Evolutionary conservation across 192 early-diverging fungal genomes (phyloP), one percentile per base, ranked within the genome.

Genomic region (Coemansia sp.): DNA sequence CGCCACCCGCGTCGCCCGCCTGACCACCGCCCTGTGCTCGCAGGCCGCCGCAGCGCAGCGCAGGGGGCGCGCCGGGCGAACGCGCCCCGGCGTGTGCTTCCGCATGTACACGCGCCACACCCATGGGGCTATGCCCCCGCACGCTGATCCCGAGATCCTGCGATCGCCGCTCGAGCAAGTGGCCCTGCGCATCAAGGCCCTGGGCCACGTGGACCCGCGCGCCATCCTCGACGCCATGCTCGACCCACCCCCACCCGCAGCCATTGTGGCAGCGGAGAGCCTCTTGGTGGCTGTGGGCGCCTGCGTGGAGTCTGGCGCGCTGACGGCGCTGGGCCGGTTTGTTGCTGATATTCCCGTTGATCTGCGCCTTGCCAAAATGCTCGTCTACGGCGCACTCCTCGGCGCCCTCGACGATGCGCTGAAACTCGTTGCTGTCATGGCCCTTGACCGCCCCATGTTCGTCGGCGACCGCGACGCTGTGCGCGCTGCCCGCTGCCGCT

Each of bases 141-240:
- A 91, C 24, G 77, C 86, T 10, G 85, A 84, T 35, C 93, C 94
- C 11, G 95, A 97, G 76, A 88, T 97, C 33, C 64, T 90, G 35
- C 82, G 93, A 14, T 83, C 88, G 40, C 93, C 95, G n/a, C 72
- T 97, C 8, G 92, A 95, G 62, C 93, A 95, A 54, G 84, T 94
- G 14, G 93, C 93, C 42, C 67, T 93, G 54, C 85, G 86, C 8
- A 82, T 87, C 34, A 91, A 91, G 63, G 85, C 86, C 21, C 87
- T 90, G 79, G 91, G 85, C 19, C 88, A 85, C 67, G 69, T 53
- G 14, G 84, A 91, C 53, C 74, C 93, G 0, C 68, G 64, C 6
- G 67, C 14, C 1, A 87, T 93, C 46, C 63, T 96, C n/a, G 29
- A 67, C 19, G 53, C 73, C 13, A 86, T 89, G 1, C 71, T 94